phyloP scores from a whole-genome alignment of 2,329 filamentous ascomycete species.

The Scytalidium lignicola region DNA sequence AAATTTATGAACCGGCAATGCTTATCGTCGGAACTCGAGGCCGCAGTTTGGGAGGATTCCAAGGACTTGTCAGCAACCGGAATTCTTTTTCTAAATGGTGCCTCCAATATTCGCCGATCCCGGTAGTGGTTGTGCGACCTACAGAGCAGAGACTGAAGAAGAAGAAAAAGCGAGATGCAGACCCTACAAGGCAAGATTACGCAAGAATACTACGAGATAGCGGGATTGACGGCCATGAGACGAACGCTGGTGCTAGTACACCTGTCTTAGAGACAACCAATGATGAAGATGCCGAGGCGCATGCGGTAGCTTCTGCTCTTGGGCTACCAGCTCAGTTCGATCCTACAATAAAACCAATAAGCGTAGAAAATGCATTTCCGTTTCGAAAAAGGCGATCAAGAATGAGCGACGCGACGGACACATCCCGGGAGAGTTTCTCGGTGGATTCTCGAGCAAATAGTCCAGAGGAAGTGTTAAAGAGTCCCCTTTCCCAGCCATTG shows the following conservation, averaged over 20 bases:
- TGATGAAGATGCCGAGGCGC: slow-evolving; percentile 55
- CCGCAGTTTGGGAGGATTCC: slow-evolving; percentile 63
- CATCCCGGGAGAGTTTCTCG: slow-evolving; percentile 15
- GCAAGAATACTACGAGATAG: slow-evolving; percentile 60
- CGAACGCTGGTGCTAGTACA: slow-evolving; percentile 16
- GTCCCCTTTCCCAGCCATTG: slow-evolving; percentile 30
- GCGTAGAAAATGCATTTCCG: slow-evolving; percentile 22
- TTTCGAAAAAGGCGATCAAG: slow-evolving; percentile 20
- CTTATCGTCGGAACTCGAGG: slow-evolving; percentile 68
- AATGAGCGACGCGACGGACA: slow-evolving; percentile 18
- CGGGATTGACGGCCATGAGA: slow-evolving; percentile 29
- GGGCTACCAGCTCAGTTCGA: slow-evolving; percentile 59
- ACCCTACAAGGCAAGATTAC: slow-evolving; percentile 59
- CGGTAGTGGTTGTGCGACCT: slow-evolving; percentile 68
- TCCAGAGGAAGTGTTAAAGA: slow-evolving; percentile 36
- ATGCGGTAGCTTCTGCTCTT: slow-evolving; percentile 57
- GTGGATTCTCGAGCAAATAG: slow-evolving; percentile 27
- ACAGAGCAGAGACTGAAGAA: slow-evolving; percentile 66
- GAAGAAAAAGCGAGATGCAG: slow-evolving; percentile 61
- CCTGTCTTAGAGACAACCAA: slow-evolving; percentile 22
- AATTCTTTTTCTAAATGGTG: slow-evolving; percentile 68
- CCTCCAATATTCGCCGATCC: slow-evolving; percentile 68
- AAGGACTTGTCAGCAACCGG: slow-evolving; percentile 58
- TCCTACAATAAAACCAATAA: slow-evolving; percentile 55
- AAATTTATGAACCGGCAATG: slow-evolving; percentile 68